phyloP scores from a whole-genome alignment of 83 land plant genomes.

The Diphasiastrum complanatum region DNA sequence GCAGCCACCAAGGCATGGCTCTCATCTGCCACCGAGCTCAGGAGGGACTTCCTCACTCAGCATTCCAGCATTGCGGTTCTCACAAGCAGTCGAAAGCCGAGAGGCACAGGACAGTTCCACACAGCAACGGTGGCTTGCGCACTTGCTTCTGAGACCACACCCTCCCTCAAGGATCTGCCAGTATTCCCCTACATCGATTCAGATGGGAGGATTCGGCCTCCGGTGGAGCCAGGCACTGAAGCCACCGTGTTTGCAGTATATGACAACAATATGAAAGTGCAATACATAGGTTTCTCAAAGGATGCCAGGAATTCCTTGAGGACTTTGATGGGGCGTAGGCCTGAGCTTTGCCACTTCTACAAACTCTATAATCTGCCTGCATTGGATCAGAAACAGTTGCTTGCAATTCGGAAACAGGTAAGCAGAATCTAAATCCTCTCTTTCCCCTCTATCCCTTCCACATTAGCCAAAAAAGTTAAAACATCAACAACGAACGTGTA shows the following conservation, averaged over 20 bases:
- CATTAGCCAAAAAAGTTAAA: too few relatives aligned
- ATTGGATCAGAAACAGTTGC: slow-evolving; percentile 40
- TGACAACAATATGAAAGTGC: slow-evolving; percentile 40
- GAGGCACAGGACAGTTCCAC: too few relatives aligned
- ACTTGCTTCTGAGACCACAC: slow-evolving; percentile 6
- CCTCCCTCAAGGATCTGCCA: slow-evolving; percentile 31
- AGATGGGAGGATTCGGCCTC: slow-evolving; percentile 37
- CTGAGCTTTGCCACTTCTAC: slow-evolving; percentile 42
- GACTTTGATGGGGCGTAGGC: slow-evolving; percentile 39
- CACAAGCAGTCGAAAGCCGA: too few relatives aligned
- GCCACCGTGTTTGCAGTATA: slow-evolving; percentile 37
- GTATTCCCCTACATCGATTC: slow-evolving; percentile 24
- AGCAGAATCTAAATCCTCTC: background rate
- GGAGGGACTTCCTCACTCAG: too few relatives aligned
- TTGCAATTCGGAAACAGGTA: slow-evolving; percentile 34
- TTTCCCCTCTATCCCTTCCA: too few relatives aligned
- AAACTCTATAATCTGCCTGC: slow-evolving; percentile 28
- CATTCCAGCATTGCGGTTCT: too few relatives aligned
- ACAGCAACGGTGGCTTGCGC: slow-evolving; percentile 1
- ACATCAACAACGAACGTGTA: too few relatives aligned
- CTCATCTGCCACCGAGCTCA: too few relatives aligned
- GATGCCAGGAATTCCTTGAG: slow-evolving; percentile 43
- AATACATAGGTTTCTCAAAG: slow-evolving; percentile 44
- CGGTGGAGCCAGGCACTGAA: slow-evolving; percentile 18
- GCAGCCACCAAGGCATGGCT: too few relatives aligned